Conservation (phyloP, 2,329 filamentous ascomycete species). For the Huntiella savannae region DNA sequence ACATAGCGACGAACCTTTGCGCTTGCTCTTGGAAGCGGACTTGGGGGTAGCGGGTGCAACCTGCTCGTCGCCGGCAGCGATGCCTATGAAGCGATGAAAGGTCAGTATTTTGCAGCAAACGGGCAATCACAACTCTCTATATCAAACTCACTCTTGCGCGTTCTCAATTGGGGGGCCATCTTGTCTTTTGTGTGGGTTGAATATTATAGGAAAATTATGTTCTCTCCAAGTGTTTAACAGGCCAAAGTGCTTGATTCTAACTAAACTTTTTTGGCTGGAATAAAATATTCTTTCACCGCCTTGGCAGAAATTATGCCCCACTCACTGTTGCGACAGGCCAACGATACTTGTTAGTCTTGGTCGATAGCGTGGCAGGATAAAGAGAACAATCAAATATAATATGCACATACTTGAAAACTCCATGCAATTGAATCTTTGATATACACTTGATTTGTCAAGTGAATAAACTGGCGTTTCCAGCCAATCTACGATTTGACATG, state of each 20-base stretch:
- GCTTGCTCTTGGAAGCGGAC: slow-evolving; percentile 15
- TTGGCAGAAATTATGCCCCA: too few relatives aligned
- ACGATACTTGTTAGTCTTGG: too few relatives aligned
- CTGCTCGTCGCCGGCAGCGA: slow-evolving; percentile 1
- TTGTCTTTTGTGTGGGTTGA: slow-evolving; percentile 12
- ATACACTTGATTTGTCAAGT: too few relatives aligned
- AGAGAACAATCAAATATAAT: too few relatives aligned
- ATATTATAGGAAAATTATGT: slow-evolving; percentile 10
- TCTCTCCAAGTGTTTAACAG: not conserved
- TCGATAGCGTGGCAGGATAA: too few relatives aligned
- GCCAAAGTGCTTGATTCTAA: not conserved
- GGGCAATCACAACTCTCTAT: not conserved
- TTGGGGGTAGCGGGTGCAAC: slow-evolving; percentile 7
- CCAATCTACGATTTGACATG: too few relatives aligned
- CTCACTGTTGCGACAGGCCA: too few relatives aligned
- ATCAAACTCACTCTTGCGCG: slow-evolving; percentile 17
- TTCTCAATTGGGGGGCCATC: slow-evolving; percentile 29
- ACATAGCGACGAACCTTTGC: slow-evolving; percentile 18
- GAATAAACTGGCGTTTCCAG: too few relatives aligned
- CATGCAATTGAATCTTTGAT: too few relatives aligned
- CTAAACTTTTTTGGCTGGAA: too few relatives aligned
- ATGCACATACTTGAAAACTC: too few relatives aligned
- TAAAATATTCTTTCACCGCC: too few relatives aligned
- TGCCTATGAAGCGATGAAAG: slow-evolving; percentile 1
- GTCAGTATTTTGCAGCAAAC: not conserved